A percentile compares a stretch with the other conserved stretches of the same genome.
phyloP scores from a whole-genome alignment of 495 filamentous ascomycete genomes.

The Bryoglossum gracile region DNA sequence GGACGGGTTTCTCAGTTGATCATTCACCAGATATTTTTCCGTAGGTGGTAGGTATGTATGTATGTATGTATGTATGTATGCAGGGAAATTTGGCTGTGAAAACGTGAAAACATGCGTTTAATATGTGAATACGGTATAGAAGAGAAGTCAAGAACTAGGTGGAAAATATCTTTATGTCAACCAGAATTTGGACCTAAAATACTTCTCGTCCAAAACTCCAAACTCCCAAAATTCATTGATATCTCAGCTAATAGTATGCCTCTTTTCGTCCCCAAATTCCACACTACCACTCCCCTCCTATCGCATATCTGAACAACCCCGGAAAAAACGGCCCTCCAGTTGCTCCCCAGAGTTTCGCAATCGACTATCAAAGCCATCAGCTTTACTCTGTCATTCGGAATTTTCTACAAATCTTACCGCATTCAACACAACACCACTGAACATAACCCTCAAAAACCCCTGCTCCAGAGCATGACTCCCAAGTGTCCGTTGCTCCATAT shows the following conservation, averaged over 20 bases:
- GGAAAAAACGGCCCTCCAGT: slow-evolving; percentile 5
- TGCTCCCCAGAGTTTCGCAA: slow-evolving; percentile 11
- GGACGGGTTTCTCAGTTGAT: too few relatives aligned
- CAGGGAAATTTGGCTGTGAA: too few relatives aligned
- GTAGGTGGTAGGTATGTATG: too few relatives aligned
- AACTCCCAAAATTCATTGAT: not conserved
- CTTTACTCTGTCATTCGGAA: not conserved
- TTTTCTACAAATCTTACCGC: slow-evolving; percentile 42
- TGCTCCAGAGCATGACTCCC: slow-evolving; percentile 36
- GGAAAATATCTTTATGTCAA: too few relatives aligned
- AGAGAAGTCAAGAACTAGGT: too few relatives aligned
- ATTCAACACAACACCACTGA: slow-evolving; percentile 45
- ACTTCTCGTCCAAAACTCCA: not conserved
- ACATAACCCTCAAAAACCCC: slow-evolving; percentile 44
- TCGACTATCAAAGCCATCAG: slow-evolving; percentile 2
- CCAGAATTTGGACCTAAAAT: too few relatives aligned
- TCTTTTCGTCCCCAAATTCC: not conserved
- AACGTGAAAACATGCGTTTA: too few relatives aligned
- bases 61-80: too few relatives aligned
- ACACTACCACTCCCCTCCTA: slow-evolving; percentile 34
- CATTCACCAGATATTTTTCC: too few relatives aligned
- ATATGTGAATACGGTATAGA: too few relatives aligned
- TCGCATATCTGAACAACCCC: slow-evolving; percentile 24
- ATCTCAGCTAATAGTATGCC: not conserved
- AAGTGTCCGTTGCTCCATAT: slow-evolving; percentile 33